These are phyloP conservation scores for Pseudoscleropodium purum DNA, from an alignment of 225 moss, liverwort and hornwort genomes.

Conservation along the genomic window DNA sequence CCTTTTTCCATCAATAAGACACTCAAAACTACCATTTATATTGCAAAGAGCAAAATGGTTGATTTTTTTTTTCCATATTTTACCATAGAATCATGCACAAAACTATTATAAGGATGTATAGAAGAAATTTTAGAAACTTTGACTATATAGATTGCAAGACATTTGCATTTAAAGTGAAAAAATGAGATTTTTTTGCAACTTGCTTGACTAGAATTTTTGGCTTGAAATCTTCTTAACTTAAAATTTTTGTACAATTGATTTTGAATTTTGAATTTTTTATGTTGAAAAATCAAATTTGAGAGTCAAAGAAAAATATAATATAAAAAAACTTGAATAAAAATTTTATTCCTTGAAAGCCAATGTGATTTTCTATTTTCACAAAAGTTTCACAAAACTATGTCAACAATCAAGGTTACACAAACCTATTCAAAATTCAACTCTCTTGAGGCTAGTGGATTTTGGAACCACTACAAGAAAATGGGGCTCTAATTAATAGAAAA, in stretches of 20 bases:
- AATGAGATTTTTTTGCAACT: background rate
- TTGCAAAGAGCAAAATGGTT: background rate
- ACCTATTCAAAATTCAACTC: accelerated
- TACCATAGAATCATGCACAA: accelerated
- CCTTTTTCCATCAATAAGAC: too few species aligned
- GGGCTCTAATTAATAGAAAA: too few species aligned
- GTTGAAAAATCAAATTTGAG: background rate
- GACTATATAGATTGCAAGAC: background rate
- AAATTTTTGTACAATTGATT: background rate
- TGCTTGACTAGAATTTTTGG: background rate
- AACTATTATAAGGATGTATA: background rate
- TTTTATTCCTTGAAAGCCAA: background rate
- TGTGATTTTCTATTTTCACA: background rate
- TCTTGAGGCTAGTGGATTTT: too few species aligned
- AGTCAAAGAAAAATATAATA: too few species aligned
- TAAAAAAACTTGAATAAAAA: background rate
- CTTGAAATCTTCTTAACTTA: background rate
- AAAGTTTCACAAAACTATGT: background rate
- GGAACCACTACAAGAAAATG: too few species aligned
- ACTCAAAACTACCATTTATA: background rate
- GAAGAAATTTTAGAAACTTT: background rate
- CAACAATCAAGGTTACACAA: background rate
- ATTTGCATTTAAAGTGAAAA: background rate
- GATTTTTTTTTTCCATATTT: background rate
- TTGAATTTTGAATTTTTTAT: background rate